A percentile compares a stretch with the other conserved stretches of the same genome.
These are phyloP conservation scores for Phytophthora pseudosyringae DNA, from an alignment of 352 stramenopile species.

Conservation along the genomic window DNA sequence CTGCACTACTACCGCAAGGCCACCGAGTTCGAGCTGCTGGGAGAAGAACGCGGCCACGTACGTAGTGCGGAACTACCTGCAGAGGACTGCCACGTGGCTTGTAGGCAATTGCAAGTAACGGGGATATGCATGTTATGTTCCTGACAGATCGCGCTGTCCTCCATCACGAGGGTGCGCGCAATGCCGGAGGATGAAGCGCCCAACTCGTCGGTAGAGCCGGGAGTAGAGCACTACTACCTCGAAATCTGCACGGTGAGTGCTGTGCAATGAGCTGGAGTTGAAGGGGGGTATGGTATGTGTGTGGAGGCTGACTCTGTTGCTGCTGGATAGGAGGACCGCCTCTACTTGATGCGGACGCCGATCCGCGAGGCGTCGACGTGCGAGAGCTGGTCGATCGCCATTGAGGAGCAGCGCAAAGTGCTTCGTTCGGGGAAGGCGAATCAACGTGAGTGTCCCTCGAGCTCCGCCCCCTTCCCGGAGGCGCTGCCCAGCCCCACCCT, in stretches of 20 bases:
- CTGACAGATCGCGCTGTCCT: constrained; percentile 59
- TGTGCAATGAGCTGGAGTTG: background rate
- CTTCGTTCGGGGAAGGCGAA: constrained; percentile 54
- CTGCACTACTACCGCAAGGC: constrained; percentile 86
- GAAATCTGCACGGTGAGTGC: constrained; percentile 72
- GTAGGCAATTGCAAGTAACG: constrained; percentile 1
- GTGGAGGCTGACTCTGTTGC: background rate
- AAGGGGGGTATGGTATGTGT: background rate
- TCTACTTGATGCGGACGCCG: constrained; percentile 78
- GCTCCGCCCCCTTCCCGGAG: constrained; percentile 37
- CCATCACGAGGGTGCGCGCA: constrained; percentile 73
- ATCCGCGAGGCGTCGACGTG: constrained; percentile 78
- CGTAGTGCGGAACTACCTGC: background rate
- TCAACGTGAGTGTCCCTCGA: constrained; percentile 56
- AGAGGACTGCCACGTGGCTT: background rate
- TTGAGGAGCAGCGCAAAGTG: constrained; percentile 85
- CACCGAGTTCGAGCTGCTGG: constrained; percentile 74
- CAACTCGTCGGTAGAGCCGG: constrained; percentile 52
- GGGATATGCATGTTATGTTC: constrained; percentile 4
- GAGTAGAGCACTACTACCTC: constrained; percentile 81
- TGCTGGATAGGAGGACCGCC: constrained; percentile 55
- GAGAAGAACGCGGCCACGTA: constrained; percentile 81
- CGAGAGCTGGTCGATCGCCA: constrained; percentile 85
- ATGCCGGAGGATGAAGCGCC: constrained; percentile 80
- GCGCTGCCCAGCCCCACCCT: constrained; percentile 72